phyloP scores from a whole-genome alignment of 805 yeast species.

The Saturnispora mendoncae region DNA sequence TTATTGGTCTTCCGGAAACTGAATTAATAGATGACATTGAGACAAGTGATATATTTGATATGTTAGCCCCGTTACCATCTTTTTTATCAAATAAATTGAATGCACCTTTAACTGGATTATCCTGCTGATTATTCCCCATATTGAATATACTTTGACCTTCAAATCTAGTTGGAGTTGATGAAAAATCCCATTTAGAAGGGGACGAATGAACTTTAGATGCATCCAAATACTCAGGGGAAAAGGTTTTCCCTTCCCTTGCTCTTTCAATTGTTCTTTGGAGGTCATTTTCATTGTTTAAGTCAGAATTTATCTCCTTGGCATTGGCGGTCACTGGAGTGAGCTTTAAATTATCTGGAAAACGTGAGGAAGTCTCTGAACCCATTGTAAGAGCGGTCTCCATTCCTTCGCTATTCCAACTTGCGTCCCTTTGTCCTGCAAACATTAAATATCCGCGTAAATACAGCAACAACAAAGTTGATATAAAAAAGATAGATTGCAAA shows the following conservation, averaged over 20 bases:
- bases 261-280: slow-evolving; percentile 21
- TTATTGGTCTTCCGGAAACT: slow-evolving; percentile 5
- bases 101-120: slow-evolving; percentile 25
- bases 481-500: too few relatives aligned
- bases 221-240: slow-evolving; percentile 18
- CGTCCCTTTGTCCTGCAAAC: neutral
- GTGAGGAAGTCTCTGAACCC: slow-evolving; percentile 9
- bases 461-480: too few relatives aligned
- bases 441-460: neutral
- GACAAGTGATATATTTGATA: slow-evolving; percentile 3
- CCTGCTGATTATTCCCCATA: too few relatives aligned
- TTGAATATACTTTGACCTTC: too few relatives aligned
- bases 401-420: neutral
- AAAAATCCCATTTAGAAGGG: too few relatives aligned
- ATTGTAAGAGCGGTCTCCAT: neutral
- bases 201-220: too few relatives aligned
- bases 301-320: neutral
- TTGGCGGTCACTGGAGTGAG: slow-evolving; percentile 2
- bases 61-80: neutral
- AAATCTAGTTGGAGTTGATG: slow-evolving; percentile 21
- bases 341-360: slow-evolving; percentile 6
- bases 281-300: slow-evolving; percentile 6
- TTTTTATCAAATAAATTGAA: slow-evolving; percentile 23
- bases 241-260: slow-evolving; percentile 22
- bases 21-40: slow-evolving; percentile 10